Percentiles rank a stretch among this genome's conserved stretches.
phyloP scores from a whole-genome alignment of 805 yeast genomes.

The Starmera pachycereana region DNA sequence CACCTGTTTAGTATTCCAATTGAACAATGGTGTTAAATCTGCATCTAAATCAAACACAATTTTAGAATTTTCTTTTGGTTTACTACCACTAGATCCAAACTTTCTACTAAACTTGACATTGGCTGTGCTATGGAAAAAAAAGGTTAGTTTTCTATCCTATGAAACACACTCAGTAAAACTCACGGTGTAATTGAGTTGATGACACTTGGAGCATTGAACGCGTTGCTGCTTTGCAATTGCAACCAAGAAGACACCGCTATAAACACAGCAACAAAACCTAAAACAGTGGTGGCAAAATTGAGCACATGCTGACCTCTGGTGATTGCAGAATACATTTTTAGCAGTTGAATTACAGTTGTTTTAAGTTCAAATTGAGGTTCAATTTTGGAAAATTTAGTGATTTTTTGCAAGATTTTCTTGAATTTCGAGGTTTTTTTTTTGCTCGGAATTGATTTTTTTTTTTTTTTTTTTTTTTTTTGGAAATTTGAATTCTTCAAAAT shows the following conservation, averaged over 20 bases:
- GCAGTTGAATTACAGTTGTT: neutral
- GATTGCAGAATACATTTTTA: constrained; percentile 28
- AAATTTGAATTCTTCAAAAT: too few relatives aligned
- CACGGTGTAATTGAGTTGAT: constrained; percentile 26
- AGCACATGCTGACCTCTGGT: constrained; percentile 40
- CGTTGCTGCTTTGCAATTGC: constrained; percentile 38
- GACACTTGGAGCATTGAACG: constrained; percentile 30
- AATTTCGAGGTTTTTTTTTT: too few relatives aligned
- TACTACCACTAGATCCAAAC: constrained; percentile 57
- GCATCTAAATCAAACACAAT: constrained; percentile 62
- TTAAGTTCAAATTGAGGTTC: too few relatives aligned
- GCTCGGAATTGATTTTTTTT: too few relatives aligned
- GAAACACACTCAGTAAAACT: constrained; percentile 2
- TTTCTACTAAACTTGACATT: constrained; percentile 43
- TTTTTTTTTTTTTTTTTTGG: too few relatives aligned
- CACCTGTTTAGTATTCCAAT: constrained; percentile 97
- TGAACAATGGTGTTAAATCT: constrained; percentile 74
- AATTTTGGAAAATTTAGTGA: too few relatives aligned
- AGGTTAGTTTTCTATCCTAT: constrained; percentile 6
- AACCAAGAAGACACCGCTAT: constrained; percentile 37
- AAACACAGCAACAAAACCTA: constrained; percentile 34
- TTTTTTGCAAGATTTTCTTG: too few relatives aligned
- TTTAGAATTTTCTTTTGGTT: constrained; percentile 68
- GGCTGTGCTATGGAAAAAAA: constrained; percentile 17
- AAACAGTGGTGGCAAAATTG: constrained; percentile 44